phyloP scores from a whole-genome alignment of 1,284 basidiomycete species.

The Amylostereum areolatum region DNA sequence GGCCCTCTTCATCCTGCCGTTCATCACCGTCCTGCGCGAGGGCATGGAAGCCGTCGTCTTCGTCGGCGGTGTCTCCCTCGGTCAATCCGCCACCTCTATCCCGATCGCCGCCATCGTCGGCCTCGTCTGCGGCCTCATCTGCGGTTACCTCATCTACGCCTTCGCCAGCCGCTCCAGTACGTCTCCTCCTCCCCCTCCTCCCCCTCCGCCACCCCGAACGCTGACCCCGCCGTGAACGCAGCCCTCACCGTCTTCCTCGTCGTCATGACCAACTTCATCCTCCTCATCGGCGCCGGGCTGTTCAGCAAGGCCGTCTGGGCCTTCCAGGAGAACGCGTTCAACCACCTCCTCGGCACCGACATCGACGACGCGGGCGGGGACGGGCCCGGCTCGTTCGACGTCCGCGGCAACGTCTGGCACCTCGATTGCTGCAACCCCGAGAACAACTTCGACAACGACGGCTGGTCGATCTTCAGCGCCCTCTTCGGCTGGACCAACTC shows the following conservation, averaged over 20 bases:
- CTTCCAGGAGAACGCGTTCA: slow-evolving; percentile 69
- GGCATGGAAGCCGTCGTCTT: slow-evolving; percentile 92
- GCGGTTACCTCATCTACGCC: slow-evolving; percentile 68
- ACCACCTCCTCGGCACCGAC: slow-evolving; percentile 65
- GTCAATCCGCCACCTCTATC: slow-evolving; percentile 74
- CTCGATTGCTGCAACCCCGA: slow-evolving; percentile 79
- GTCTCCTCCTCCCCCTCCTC: slow-evolving; percentile 17
- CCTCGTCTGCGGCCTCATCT: slow-evolving; percentile 64
- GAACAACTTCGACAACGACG: slow-evolving; percentile 43
- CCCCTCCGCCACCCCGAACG: not conserved
- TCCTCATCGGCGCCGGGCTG: slow-evolving; percentile 89
- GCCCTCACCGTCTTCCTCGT: slow-evolving; percentile 79
- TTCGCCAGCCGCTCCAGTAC: slow-evolving; percentile 70
- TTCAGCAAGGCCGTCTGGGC: slow-evolving; percentile 69
- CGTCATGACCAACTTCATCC: slow-evolving; percentile 82
- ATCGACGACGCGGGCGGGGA: slow-evolving; percentile 74
- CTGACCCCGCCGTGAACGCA: slow-evolving; percentile 21
- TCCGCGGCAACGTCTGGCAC: slow-evolving; percentile 83
- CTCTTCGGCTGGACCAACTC: slow-evolving; percentile 76
- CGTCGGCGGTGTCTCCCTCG: slow-evolving; percentile 87
- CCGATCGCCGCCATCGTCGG: slow-evolving; percentile 87
- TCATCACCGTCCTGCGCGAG: slow-evolving; percentile 89
- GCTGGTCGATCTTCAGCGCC: slow-evolving; percentile 73
- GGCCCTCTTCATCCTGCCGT: slow-evolving; percentile 81
- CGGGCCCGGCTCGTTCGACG: slow-evolving; percentile 78